Evolutionary conservation across 1,139 yeast genomes (phyloP), one percentile per base, ranked within the genome.

Genomic region (Saccharomycopsis crataegensis): DNA sequence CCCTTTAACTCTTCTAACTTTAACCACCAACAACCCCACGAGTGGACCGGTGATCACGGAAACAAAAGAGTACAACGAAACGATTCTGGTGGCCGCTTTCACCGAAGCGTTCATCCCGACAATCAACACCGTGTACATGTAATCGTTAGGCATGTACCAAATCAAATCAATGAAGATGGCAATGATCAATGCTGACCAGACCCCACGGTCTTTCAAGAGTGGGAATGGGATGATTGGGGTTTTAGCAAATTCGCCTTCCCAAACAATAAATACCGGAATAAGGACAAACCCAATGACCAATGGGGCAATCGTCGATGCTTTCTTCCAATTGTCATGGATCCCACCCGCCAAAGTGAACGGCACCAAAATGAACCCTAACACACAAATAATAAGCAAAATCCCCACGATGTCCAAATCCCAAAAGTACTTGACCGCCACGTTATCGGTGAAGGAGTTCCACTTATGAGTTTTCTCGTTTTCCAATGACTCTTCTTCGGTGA

Each of bases 81-180:
- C 70, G 62, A 85, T 83, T 67, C 89, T 76, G 11, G 84, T 79
- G n/a, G 91, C 89, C 6, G 88, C 80, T 51, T 70, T 72, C 47
- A 71, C 67, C 14, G 81, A 70, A 59, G 81, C 79, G 62, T 80
- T 71, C 65, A 83, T 78, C 2, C 84, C 83, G 42, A 83, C 86
- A 49, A 78, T 62, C 57, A 85, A 70, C 22, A 83, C 82, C 0
- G 89, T 76, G 65, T 79, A 83, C 79, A 79, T 75, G 66, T 75
- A 74, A 79, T 80, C 78, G 46, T 76, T 65, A 61, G 76, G 70
- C 65, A 49, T 33, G 14, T 42, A 12, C n/a, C 34, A n/a, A 36
- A 49, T 43, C 8, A 49, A 38, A 43, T 79, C 71, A 59, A 79
- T 72, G 55, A 78, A 66, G 47, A 77, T 62, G 36, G 76, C 83